A percentile compares a stretch with the other conserved stretches of the same genome.
phyloP scores from a whole-genome alignment of 164 flowering plant species.

The Piper longum region DNA sequence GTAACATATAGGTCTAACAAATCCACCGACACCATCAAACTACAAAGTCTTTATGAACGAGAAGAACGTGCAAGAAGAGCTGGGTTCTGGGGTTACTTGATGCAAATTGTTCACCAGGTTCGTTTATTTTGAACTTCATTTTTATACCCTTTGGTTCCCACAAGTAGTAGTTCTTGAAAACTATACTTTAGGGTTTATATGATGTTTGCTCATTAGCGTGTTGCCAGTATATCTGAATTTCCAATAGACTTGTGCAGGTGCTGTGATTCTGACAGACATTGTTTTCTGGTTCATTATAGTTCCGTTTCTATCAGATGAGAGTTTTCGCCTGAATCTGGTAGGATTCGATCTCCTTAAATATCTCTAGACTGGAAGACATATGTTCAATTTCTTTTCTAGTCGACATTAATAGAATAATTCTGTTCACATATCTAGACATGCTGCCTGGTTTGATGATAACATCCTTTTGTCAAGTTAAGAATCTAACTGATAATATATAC shows the following conservation, averaged over 20 bases:
- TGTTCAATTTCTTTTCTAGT: too few species aligned
- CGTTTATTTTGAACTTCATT: background rate
- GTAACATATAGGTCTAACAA: constrained; percentile 11
- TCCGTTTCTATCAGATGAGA: constrained; percentile 36
- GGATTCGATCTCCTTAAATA: background rate
- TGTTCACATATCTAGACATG: too few species aligned
- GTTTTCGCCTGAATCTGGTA: constrained; percentile 23
- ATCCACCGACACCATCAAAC: constrained; percentile 12
- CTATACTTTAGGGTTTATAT: background rate
- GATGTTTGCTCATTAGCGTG: too few species aligned
- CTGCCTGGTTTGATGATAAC: background rate
- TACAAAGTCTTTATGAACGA: constrained; percentile 20
- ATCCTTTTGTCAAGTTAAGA: background rate
- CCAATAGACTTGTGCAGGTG: constrained; percentile 65
- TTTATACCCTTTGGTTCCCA: background rate
- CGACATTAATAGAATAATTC: background rate
- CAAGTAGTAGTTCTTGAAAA: too few species aligned
- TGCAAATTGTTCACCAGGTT: constrained; percentile 45
- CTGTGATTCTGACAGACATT: constrained; percentile 66
- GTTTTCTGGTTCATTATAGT: constrained; percentile 73
- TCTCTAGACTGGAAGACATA: background rate
- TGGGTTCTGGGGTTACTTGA: constrained; percentile 42
- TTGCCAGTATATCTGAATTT: background rate
- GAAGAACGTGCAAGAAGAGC: constrained; percentile 23
- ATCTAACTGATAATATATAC: background rate